Evolutionary conservation across 2,329 filamentous ascomycete species (phyloP).

Genomic region (Arachnomyces sp.): DNA sequence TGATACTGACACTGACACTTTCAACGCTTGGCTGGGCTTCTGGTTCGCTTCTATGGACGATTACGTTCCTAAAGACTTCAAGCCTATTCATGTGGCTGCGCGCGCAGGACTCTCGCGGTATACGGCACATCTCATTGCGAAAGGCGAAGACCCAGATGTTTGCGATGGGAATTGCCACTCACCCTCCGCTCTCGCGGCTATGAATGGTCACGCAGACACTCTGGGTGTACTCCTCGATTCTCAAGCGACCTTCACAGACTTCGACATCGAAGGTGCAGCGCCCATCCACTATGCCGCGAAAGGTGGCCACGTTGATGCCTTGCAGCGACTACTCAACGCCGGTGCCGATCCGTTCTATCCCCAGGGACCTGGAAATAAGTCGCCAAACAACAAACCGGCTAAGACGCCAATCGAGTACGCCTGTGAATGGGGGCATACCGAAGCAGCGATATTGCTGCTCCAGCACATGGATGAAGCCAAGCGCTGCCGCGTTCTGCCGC

Average conservation of each 20-base stretch:
- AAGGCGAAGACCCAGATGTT: conserved; percentile 1
- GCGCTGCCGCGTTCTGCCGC: too few relatives aligned
- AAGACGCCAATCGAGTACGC: too few relatives aligned
- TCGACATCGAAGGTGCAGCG: background rate
- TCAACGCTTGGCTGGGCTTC: background rate
- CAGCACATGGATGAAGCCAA: too few relatives aligned
- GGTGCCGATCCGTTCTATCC: background rate
- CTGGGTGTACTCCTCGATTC: conserved; percentile 1
- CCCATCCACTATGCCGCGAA: background rate
- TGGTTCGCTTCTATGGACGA: conserved; percentile 2
- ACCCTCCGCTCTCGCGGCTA: conserved; percentile 1
- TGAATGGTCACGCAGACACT: conserved; percentile 1
- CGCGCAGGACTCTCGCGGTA: background rate
- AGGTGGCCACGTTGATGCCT: conserved; percentile 1
- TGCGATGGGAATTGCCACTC: background rate
- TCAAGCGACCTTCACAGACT: background rate
- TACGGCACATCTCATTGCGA: conserved; percentile 1
- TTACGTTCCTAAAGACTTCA: conserved; percentile 1
- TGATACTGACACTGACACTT: background rate
- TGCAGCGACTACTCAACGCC: background rate
- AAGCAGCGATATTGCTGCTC: too few relatives aligned
- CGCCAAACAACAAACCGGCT: too few relatives aligned
- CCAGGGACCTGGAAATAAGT: too few relatives aligned
- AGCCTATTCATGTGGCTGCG: conserved; percentile 1
- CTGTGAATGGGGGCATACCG: too few relatives aligned